These are phyloP conservation scores for Brassica incana DNA, from an alignment of 345 rosid genomes.

Conservation along the genomic window DNA sequence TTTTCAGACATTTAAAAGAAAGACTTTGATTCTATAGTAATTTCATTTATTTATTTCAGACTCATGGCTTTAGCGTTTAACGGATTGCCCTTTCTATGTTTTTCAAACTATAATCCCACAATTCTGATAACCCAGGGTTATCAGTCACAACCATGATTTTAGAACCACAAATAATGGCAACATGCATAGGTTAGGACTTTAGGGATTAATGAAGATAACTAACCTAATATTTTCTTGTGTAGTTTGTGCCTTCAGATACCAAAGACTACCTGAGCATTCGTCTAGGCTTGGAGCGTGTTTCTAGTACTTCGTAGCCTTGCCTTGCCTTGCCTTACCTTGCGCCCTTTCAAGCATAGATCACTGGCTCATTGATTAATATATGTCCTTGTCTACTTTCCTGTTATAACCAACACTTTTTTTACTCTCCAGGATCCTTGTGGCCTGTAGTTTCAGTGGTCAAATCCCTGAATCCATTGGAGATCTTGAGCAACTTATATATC, in stretches of 20 bases:
- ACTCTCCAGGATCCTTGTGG: slow-evolving; percentile 61
- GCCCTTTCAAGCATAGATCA: slow-evolving; percentile 53
- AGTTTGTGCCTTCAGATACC: background rate
- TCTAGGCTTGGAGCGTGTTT: background rate
- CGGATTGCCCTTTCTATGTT: too few relatives aligned
- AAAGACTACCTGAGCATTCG: background rate
- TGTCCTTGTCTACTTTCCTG: background rate
- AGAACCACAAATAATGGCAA: too few relatives aligned
- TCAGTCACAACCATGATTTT: too few relatives aligned
- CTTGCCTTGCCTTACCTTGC: background rate
- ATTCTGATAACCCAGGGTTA: too few relatives aligned
- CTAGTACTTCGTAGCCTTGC: background rate
- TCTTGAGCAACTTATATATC: slow-evolving; percentile 44
- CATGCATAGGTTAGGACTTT: too few relatives aligned
- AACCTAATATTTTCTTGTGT: background rate
- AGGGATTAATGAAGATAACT: too few relatives aligned
- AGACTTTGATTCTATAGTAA: too few relatives aligned
- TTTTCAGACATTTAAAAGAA: too few relatives aligned
- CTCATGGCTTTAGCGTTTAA: too few relatives aligned
- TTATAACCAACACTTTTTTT: slow-evolving; percentile 13
- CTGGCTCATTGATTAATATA: background rate
- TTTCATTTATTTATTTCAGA: too few relatives aligned
- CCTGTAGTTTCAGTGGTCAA: slow-evolving; percentile 68
- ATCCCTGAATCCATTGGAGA: slow-evolving; percentile 73
- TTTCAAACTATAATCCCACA: too few relatives aligned